phyloP scores from a whole-genome alignment of 2,329 filamentous ascomycete genomes.

The Neofusicoccum ribis region DNA sequence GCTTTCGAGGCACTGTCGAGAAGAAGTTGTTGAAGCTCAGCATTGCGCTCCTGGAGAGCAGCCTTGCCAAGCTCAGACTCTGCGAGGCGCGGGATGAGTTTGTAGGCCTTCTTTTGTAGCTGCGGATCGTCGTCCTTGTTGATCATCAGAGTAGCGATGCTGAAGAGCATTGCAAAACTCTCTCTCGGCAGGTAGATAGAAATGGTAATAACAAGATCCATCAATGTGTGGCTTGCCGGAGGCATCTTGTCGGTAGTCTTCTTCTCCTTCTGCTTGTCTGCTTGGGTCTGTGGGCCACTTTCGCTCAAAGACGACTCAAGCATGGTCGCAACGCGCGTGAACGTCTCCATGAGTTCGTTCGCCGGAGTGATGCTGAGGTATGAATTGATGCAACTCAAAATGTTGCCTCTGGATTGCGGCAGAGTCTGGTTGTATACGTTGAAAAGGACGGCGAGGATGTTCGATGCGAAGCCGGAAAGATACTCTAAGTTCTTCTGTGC shows the following conservation, averaged over 20 bases:
- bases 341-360: constrained; percentile 80
- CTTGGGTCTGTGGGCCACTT: constrained; percentile 62
- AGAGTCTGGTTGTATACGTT: constrained; percentile 98
- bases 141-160: constrained; percentile 80
- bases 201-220: constrained; percentile 96
- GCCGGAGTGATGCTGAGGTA: constrained; percentile 86
- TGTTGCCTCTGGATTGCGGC: constrained; percentile 85
- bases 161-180: constrained; percentile 82
- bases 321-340: constrained; percentile 81
- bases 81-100: constrained; percentile 87
- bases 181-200: constrained; percentile 87
- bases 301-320: constrained; percentile 70
- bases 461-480: constrained; percentile 75
- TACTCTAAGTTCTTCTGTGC: constrained; percentile 82
- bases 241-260: constrained; percentile 73
- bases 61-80: constrained; percentile 74
- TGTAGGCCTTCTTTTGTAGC: constrained; percentile 98
- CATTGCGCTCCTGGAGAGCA: constrained; percentile 74
- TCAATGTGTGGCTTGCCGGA: constrained; percentile 88
- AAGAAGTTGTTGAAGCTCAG: constrained; percentile 79
- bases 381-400: constrained; percentile 91
- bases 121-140: constrained; percentile 82
- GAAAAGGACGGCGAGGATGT: constrained; percentile 94
- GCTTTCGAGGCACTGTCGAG: constrained; percentile 80
- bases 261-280: constrained; percentile 61